phyloP scores from a whole-genome alignment of 2,329 filamentous ascomycete genomes.

The Zymoseptoria pseudotritici region DNA sequence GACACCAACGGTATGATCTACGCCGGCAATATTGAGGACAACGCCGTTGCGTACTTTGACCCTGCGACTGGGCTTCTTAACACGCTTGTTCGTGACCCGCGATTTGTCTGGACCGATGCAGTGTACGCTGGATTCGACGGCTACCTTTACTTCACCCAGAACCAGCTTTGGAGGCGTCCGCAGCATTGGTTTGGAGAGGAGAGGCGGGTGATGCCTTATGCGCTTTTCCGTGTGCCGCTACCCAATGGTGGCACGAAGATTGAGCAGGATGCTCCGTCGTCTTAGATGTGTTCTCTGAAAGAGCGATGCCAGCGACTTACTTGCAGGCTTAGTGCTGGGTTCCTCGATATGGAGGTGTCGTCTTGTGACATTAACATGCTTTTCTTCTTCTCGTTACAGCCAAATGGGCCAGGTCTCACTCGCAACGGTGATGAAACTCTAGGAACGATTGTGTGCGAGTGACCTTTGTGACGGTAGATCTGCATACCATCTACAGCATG shows the following conservation, averaged over 20 bases:
- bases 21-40: slow-evolving; percentile 44
- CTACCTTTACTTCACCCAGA: slow-evolving; percentile 48
- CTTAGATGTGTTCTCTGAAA: background rate
- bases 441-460: background rate
- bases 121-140: slow-evolving; percentile 35
- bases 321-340: background rate
- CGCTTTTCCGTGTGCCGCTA: slow-evolving; percentile 35
- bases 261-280: background rate
- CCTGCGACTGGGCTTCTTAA: slow-evolving; percentile 38
- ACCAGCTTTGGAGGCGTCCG: slow-evolving; percentile 39
- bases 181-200: slow-evolving; percentile 38
- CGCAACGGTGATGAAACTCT: background rate
- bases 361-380: background rate
- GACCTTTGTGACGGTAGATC: no score
- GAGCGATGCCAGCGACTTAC: background rate
- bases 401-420: background rate
- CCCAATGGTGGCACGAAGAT: slow-evolving; percentile 37
- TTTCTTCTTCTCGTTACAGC: background rate
- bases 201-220: slow-evolving; percentile 37
- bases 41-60: slow-evolving; percentile 42
- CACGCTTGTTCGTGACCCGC: slow-evolving; percentile 40
- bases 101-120: slow-evolving; percentile 47
- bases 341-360: background rate
- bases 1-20: slow-evolving; percentile 46
- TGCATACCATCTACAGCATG: no score